phyloP scores from a whole-genome alignment of 345 rosid genomes.

The Reutealis trisperma region DNA sequence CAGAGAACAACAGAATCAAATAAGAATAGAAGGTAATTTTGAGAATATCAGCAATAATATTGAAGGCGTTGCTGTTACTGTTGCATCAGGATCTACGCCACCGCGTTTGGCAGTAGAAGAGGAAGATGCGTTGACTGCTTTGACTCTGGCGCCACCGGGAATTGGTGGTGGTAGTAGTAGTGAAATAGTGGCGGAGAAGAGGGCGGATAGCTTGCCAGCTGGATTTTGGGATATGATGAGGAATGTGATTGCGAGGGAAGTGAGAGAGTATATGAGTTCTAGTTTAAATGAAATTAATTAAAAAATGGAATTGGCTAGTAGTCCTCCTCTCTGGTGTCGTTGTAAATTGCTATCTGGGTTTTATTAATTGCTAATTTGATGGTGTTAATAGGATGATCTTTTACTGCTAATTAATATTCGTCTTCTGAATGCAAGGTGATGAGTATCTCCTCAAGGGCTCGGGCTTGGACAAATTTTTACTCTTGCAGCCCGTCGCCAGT shows the following conservation, averaged over 20 bases:
- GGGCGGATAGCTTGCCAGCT: conserved; percentile 35
- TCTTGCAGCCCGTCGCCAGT: background rate
- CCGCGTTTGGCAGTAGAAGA: conserved; percentile 3
- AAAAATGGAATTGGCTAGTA: too few relatives aligned
- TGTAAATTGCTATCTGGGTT: too few relatives aligned
- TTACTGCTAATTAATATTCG: background rate
- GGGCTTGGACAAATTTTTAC: background rate
- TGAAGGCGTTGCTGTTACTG: background rate
- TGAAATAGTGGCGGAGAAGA: conserved; percentile 22
- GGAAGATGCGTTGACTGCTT: conserved; percentile 59
- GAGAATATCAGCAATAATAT: background rate
- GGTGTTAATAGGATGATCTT: conserved; percentile 6
- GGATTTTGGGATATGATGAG: conserved; percentile 74
- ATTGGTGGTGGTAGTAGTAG: conserved; percentile 16
- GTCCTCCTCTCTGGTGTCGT: background rate
- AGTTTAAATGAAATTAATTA: conserved; percentile 22
- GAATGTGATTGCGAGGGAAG: conserved; percentile 68
- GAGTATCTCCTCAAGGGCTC: background rate
- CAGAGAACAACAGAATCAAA: conserved; percentile 24
- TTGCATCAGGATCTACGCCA: background rate
- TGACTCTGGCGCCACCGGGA: conserved; percentile 73
- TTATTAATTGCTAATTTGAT: background rate
- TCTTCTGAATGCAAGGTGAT: background rate
- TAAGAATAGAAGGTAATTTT: conserved; percentile 2
- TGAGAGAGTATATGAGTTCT: conserved; percentile 55